Conservation (phyloP, 768 basidiomycete species). For the Pleurotus ostreatus region DNA sequence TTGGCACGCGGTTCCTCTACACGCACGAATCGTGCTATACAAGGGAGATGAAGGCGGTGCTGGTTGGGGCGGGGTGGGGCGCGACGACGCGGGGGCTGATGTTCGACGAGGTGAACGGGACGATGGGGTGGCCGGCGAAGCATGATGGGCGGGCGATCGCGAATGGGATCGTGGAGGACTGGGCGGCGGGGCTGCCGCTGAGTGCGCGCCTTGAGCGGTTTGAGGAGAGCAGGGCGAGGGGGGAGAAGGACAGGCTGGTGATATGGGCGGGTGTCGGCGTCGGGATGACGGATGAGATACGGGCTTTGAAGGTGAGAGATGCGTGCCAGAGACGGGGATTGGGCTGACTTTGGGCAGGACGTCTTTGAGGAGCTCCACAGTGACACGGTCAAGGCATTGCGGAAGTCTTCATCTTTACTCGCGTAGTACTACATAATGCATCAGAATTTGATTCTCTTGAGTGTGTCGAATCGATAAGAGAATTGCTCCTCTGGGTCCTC, state of each 20-base stretch:
- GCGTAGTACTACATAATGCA: too few relatives aligned
- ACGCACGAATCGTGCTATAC: constrained; percentile 39
- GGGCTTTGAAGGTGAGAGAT: constrained; percentile 20
- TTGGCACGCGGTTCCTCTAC: constrained; percentile 58
- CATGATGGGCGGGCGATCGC: constrained; percentile 42
- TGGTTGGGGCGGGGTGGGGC: constrained; percentile 20
- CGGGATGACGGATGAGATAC: constrained; percentile 30
- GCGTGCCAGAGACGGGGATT: not conserved
- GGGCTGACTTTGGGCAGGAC: not conserved
- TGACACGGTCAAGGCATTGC: not conserved
- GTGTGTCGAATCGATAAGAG: too few relatives aligned
- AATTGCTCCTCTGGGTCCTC: too few relatives aligned
- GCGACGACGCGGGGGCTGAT: constrained; percentile 37
- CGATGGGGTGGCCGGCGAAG: constrained; percentile 37
- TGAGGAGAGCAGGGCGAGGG: constrained; percentile 23
- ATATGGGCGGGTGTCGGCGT: constrained; percentile 43
- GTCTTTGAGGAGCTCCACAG: not conserved
- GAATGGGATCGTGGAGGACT: constrained; percentile 30
- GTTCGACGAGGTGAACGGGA: constrained; percentile 38
- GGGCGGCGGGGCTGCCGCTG: constrained; percentile 25
- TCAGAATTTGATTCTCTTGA: too few relatives aligned
- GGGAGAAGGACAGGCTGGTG: constrained; percentile 27
- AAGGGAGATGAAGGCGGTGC: constrained; percentile 17
- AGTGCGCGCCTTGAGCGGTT: constrained; percentile 23
- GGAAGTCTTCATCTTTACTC: not conserved